Evolutionary conservation across 208 protist species (phyloP).

Genomic region (Naegleria lovaniensis): DNA sequence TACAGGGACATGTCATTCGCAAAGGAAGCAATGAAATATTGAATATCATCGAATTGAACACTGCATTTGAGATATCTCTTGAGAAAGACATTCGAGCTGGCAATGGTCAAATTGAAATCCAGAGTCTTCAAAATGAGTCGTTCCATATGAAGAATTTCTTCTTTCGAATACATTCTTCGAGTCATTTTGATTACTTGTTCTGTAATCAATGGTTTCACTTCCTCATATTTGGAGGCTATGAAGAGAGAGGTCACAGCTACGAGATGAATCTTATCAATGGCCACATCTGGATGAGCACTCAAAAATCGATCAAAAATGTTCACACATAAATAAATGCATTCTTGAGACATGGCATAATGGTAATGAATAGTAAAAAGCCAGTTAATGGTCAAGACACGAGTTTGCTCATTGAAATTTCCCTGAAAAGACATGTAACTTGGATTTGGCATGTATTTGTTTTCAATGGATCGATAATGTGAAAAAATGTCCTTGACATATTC

Average conservation of each 20-base stretch:
- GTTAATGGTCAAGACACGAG: constrained; percentile 91
- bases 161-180: constrained; percentile 80
- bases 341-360: constrained; percentile 84
- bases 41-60: background rate
- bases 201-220: constrained; percentile 80
- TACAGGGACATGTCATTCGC: constrained; percentile 42
- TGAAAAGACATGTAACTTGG: constrained; percentile 62
- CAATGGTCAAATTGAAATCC: constrained; percentile 75
- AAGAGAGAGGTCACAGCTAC: constrained; percentile 72
- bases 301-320: constrained; percentile 91
- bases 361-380: constrained; percentile 91
- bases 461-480: background rate
- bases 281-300: constrained; percentile 33
- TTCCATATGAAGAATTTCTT: constrained; percentile 82
- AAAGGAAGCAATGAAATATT: background rate
- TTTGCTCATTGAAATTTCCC: constrained; percentile 79
- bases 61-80: constrained; percentile 62
- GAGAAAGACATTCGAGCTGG: constrained; percentile 69
- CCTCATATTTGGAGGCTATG: constrained; percentile 85
- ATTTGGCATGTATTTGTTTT: background rate
- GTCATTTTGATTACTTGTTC: constrained; percentile 86
- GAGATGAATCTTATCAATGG: constrained; percentile 62
- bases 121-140: constrained; percentile 65
- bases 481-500: constrained; percentile 16
- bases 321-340: constrained; percentile 91